Conservation (phyloP, 2,329 filamentous ascomycete genomes). For the Stenocarpella maydis region DNA sequence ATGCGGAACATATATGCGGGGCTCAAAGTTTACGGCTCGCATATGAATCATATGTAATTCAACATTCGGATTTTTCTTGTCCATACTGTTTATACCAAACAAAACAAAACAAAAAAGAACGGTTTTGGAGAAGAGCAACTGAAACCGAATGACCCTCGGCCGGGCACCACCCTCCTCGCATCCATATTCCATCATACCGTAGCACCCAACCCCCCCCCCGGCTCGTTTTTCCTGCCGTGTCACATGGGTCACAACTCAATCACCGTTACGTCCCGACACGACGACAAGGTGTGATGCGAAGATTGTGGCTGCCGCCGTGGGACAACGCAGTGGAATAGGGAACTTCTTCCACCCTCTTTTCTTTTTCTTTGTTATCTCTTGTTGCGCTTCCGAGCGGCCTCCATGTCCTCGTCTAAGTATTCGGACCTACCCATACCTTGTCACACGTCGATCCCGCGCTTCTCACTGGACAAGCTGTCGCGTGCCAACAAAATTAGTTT, state of each 20-base stretch:
- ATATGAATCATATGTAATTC: neutral
- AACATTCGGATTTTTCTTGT: neutral
- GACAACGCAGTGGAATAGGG: neutral
- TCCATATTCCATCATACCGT: slow-evolving; percentile 19
- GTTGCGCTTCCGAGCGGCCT: neutral
- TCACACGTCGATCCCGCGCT: neutral
- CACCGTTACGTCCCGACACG: slow-evolving; percentile 21
- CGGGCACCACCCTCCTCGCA: slow-evolving; percentile 1
- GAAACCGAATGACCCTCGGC: slow-evolving; percentile 12
- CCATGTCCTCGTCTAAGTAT: neutral
- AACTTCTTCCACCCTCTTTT: neutral
- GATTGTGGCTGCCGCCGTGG: neutral
- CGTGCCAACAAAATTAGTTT: slow-evolving; percentile 9
- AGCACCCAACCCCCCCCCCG: neutral
- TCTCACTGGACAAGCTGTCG: slow-evolving; percentile 13
- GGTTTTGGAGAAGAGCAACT: neutral
- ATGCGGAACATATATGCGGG: slow-evolving; percentile 3
- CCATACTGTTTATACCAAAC: neutral
- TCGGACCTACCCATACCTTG: slow-evolving; percentile 9
- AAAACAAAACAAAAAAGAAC: neutral
- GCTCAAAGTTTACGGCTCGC: neutral
- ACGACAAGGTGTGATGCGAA: neutral
- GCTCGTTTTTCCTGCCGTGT: slow-evolving; percentile 1
- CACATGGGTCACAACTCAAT: slow-evolving; percentile 17
- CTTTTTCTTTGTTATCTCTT: neutral